These are phyloP conservation scores for Lachancea kluyveri DNA, from an alignment of 805 yeast genomes.

Conservation along the genomic window DNA sequence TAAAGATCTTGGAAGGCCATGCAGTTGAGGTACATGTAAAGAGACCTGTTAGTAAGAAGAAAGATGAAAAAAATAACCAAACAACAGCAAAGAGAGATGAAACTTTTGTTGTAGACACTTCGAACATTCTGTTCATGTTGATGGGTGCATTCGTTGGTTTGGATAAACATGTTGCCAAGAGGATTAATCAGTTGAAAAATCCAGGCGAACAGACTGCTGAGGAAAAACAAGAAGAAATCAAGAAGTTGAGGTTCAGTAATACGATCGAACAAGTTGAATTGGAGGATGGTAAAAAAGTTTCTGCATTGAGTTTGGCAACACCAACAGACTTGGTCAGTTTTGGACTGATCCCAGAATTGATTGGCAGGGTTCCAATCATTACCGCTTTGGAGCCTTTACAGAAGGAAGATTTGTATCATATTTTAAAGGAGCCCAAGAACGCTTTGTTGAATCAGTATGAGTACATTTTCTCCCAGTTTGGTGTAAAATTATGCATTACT, in stretches of 20 bases:
- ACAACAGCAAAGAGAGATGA: constrained; percentile 35
- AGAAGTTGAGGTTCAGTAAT: constrained; percentile 19
- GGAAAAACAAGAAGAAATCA: constrained; percentile 9
- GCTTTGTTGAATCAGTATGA: constrained; percentile 48
- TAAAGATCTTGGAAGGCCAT: constrained; percentile 54
- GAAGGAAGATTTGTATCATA: constrained; percentile 40
- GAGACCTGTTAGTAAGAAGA: constrained; percentile 31
- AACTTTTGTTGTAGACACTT: constrained; percentile 44
- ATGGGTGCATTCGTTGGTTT: constrained; percentile 62
- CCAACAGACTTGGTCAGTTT: constrained; percentile 45
- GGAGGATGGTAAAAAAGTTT: constrained; percentile 32
- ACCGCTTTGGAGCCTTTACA: constrained; percentile 44
- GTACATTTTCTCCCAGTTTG: constrained; percentile 47
- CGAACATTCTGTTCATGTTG: constrained; percentile 47
- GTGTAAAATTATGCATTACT: constrained; percentile 45
- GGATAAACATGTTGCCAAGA: constrained; percentile 40
- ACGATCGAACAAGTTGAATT: constrained; percentile 33
- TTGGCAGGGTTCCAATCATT: constrained; percentile 53
- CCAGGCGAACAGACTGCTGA: constrained; percentile 1
- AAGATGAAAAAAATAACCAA: constrained; percentile 27
- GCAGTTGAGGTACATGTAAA: constrained; percentile 43
- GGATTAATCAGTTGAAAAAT: constrained; percentile 29
- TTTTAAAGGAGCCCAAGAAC: constrained; percentile 49
- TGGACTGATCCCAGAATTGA: constrained; percentile 55
- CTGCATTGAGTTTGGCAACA: constrained; percentile 41